These are phyloP conservation scores for Sarocladium kiliense DNA, from an alignment of 2,329 filamentous ascomycete species.

Conservation along the genomic window DNA sequence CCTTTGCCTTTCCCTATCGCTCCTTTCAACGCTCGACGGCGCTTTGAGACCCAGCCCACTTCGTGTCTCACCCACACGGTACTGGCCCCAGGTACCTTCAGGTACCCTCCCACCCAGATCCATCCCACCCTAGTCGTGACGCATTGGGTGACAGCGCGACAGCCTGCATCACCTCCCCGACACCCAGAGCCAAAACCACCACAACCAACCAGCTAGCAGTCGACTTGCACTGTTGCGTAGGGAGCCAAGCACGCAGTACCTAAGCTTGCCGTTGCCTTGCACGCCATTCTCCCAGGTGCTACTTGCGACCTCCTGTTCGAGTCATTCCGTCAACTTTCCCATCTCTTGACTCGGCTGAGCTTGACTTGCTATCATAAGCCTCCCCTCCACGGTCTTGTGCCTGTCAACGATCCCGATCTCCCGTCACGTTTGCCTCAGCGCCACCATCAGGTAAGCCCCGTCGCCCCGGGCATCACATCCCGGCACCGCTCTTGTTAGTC, in stretches of 20 bases:
- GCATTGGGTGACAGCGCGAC: conserved; percentile 5
- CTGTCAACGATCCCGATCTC: conserved; percentile 3
- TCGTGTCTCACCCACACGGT: conserved; percentile 7
- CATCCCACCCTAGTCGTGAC: conserved; percentile 3
- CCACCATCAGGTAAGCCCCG: conserved; percentile 7
- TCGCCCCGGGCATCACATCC: not conserved
- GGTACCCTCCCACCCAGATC: conserved; percentile 7
- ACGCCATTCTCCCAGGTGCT: not conserved
- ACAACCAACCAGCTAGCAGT: not conserved
- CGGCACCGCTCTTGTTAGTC: conserved; percentile 8
- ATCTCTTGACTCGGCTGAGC: conserved; percentile 3
- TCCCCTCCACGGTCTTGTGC: conserved; percentile 1
- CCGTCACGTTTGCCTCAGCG: conserved; percentile 6
- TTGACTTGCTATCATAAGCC: not conserved
- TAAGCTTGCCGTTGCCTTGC: not conserved
- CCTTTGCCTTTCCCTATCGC: not conserved
- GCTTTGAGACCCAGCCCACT: not conserved
- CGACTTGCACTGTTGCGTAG: not conserved
- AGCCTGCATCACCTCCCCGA: conserved; percentile 3
- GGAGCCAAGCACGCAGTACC: not conserved
- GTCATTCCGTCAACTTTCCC: not conserved
- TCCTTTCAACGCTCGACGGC: not conserved
- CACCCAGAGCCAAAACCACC: conserved; percentile 2
- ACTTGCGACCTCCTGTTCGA: not conserved
- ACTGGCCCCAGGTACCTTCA: conserved; percentile 5